phyloP scores from a whole-genome alignment of 2,329 filamentous ascomycete genomes.

The Arthrobotrys sphaeroides region DNA sequence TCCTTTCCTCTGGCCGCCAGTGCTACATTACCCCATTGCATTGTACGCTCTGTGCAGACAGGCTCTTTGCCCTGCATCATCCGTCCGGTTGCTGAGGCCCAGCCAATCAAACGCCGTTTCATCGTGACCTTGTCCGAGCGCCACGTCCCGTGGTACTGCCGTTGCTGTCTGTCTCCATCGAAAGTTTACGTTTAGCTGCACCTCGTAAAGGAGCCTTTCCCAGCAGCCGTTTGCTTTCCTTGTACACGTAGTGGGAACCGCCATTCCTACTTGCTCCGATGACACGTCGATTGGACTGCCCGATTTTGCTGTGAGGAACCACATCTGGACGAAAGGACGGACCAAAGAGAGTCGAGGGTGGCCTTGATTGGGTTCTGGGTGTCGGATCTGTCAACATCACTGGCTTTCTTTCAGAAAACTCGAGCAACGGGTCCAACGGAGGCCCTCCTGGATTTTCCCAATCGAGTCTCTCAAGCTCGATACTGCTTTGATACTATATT shows the following conservation, averaged over 20 bases:
- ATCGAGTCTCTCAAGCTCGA: slow-evolving; percentile 26
- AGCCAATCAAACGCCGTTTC: slow-evolving; percentile 53
- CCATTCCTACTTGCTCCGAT: slow-evolving; percentile 46
- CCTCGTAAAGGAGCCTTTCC: slow-evolving; percentile 25
- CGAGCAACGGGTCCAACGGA: slow-evolving; percentile 14
- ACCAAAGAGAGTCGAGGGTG: slow-evolving; percentile 19
- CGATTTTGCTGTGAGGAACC: slow-evolving; percentile 14
- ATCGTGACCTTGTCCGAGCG: slow-evolving; percentile 53
- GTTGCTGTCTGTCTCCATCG: slow-evolving; percentile 28
- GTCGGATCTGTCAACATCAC: slow-evolving; percentile 17
- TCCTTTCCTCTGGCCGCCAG: slow-evolving; percentile 21
- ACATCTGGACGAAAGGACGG: slow-evolving; percentile 17
- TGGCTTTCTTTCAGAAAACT: slow-evolving; percentile 34
- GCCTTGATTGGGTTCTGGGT: slow-evolving; percentile 11
- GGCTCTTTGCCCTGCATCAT: slow-evolving; percentile 43
- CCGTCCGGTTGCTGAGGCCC: slow-evolving; percentile 11
- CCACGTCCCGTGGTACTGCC: slow-evolving; percentile 54
- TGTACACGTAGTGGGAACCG: slow-evolving; percentile 50
- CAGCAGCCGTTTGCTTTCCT: slow-evolving; percentile 14
- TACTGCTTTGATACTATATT: slow-evolving; percentile 13
- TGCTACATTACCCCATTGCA: slow-evolving; percentile 15
- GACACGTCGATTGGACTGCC: slow-evolving; percentile 52
- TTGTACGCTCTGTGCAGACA: slow-evolving; percentile 20
- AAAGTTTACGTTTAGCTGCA: slow-evolving; percentile 40
- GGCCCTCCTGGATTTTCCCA: slow-evolving; percentile 28